phyloP scores from a whole-genome alignment of 2,329 filamentous ascomycete species.

The Diplodia seriata region DNA sequence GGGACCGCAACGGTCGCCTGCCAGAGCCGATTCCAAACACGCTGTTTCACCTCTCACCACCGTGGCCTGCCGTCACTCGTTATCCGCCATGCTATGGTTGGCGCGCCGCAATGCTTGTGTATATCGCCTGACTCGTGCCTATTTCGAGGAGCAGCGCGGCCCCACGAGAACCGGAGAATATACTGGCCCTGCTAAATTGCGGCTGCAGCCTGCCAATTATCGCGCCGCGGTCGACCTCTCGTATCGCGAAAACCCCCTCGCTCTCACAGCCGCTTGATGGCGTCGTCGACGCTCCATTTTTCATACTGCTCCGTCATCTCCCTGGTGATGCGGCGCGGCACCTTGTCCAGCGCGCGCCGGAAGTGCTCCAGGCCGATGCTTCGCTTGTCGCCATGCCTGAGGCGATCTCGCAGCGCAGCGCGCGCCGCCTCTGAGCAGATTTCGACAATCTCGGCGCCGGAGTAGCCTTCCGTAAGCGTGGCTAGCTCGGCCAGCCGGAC shows the following conservation, averaged over 20 bases:
- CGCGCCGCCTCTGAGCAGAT: slow-evolving; percentile 56
- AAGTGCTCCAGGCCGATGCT: slow-evolving; percentile 56
- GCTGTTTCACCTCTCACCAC: slow-evolving; percentile 29
- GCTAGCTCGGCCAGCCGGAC: slow-evolving; percentile 72
- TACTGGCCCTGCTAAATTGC: slow-evolving; percentile 8
- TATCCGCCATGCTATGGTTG: slow-evolving; percentile 11
- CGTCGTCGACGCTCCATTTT: slow-evolving; percentile 45
- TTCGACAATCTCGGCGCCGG: slow-evolving; percentile 80
- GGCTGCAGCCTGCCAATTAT: slow-evolving; percentile 13
- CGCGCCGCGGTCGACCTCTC: background rate
- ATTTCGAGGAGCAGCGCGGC: background rate
- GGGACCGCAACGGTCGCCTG: slow-evolving; percentile 31
- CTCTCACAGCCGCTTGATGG: slow-evolving; percentile 31
- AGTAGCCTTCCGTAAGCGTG: slow-evolving; percentile 73
- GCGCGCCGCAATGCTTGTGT: slow-evolving; percentile 25
- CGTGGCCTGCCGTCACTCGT: background rate
- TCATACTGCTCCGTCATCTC: slow-evolving; percentile 52
- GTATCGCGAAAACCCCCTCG: slow-evolving; percentile 12
- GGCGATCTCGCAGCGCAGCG: slow-evolving; percentile 45
- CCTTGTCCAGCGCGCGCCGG: slow-evolving; percentile 53
- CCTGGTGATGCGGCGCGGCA: slow-evolving; percentile 50
- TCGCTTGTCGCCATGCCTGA: slow-evolving; percentile 36
- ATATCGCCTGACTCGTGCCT: slow-evolving; percentile 26
- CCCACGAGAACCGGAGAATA: slow-evolving; percentile 15
- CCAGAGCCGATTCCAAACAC: slow-evolving; percentile 37